These are phyloP conservation scores for Elasticomyces elasticus DNA, from an alignment of 495 filamentous ascomycete genomes.

Conservation along the genomic window DNA sequence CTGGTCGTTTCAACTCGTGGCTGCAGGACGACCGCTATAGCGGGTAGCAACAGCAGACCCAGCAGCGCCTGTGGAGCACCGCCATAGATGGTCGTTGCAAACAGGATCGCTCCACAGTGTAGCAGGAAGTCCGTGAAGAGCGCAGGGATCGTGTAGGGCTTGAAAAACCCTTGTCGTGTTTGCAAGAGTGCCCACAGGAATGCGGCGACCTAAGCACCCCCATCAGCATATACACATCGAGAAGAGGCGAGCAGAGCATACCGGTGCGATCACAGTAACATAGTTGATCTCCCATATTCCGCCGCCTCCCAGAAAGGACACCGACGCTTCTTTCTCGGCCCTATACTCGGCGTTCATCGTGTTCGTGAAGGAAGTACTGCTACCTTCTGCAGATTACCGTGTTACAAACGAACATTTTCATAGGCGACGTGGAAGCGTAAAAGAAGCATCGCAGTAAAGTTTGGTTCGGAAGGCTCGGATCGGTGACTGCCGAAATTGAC, in stretches of 20 bases:
- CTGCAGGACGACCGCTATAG: conserved; percentile 40
- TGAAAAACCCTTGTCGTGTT: conserved; percentile 76
- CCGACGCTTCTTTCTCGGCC: conserved; percentile 83
- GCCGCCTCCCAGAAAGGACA: conserved; percentile 84
- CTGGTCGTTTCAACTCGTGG: neutral
- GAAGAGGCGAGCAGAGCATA: conserved; percentile 37
- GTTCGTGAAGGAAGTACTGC: no score
- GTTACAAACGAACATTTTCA: neutral
- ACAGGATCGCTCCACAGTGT: conserved; percentile 69
- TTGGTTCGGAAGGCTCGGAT: neutral
- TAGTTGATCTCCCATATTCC: conserved; percentile 74
- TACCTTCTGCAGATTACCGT: no score
- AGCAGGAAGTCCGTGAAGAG: conserved; percentile 75
- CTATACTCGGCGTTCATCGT: conserved; percentile 67
- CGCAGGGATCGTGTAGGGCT: conserved; percentile 54
- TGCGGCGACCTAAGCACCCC: conserved; percentile 53
- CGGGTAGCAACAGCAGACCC: conserved; percentile 61
- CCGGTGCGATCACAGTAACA: conserved; percentile 74
- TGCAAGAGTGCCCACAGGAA: conserved; percentile 87
- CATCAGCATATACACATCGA: conserved; percentile 3
- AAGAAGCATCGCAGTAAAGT: neutral
- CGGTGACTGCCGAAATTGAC: neutral
- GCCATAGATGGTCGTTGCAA: conserved; percentile 81
- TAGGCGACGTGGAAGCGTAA: neutral
- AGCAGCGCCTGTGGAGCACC: conserved; percentile 63